A percentile compares a stretch with the other conserved stretches of the same genome.
Evolutionary conservation across 129 eudicot genomes (phyloP).

Genomic region (Flaveria trinervia): DNA sequence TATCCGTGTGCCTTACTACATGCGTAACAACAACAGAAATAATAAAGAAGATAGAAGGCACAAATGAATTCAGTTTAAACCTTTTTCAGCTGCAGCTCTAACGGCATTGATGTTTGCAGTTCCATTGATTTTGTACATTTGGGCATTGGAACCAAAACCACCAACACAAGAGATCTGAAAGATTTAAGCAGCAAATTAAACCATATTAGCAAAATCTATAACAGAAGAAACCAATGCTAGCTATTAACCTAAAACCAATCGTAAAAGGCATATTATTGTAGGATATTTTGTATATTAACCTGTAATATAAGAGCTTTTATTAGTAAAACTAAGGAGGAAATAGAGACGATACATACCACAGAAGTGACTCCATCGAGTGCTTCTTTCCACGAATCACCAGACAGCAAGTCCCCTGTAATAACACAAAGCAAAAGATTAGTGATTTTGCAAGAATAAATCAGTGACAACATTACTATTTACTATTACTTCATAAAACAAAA

Average conservation of each 20-base stretch:
- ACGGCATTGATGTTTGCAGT: conserved; percentile 98
- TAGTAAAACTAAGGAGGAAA: background rate
- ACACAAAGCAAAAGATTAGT: conserved; percentile 19
- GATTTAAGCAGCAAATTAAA: background rate
- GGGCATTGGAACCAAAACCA: conserved; percentile 87
- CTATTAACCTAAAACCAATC: background rate
- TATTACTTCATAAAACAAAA: background rate
- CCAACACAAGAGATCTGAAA: conserved; percentile 95
- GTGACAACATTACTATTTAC: background rate
- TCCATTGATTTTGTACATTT: conserved; percentile 95
- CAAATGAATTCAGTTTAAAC: conserved; percentile 29
- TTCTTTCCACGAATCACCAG: conserved; percentile 82
- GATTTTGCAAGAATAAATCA: background rate
- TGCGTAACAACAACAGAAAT: background rate
- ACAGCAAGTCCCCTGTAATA: conserved; percentile 69
- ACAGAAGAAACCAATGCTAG: background rate
- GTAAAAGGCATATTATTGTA: background rate
- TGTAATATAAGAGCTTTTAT: background rate
- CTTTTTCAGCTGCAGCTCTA: conserved; percentile 91
- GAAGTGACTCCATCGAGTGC: conserved; percentile 89
- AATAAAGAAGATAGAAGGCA: background rate
- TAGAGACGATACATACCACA: conserved; percentile 56
- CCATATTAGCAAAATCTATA: background rate
- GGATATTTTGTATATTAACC: background rate
- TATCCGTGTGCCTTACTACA: background rate